Base-by-base conservation (phyloP, 192 early-diverging fungal genomes). In the Backusella circina region DNA sequence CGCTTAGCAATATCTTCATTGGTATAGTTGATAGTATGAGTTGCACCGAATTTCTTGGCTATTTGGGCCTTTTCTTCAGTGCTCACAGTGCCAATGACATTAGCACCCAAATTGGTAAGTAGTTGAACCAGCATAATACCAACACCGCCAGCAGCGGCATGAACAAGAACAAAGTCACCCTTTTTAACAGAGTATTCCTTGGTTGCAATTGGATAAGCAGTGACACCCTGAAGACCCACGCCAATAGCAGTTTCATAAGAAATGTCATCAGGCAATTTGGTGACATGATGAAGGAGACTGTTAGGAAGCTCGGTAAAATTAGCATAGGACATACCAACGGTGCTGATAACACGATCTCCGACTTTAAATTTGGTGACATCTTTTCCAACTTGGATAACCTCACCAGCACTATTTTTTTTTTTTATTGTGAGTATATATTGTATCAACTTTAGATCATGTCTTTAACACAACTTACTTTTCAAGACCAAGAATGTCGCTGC, bases 111-210 rank as follows among this genome's bases (percentile, higher is more conserved):
- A 9, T 86, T 74, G 74, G 91, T 91, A 78, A 86, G 85, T 66
- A 97, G 64, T 80, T 97, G 96, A 31, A 91, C 87, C 33, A 97
- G 82, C 21, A 96, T 79, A 15, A 88, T 83, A 5, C 97, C 97
- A 32, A 93, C 92, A 37, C 96, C 97, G 12, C 97, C 96, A 16
- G 96, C 97, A 3, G 94, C 95, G 3, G 97, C 96, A 71, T 95
- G 92, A 33, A 98, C 87, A 35, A 98, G 82, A 65, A 98, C 89
- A 81, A 85, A 92, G 80, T 97, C 93, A 36, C 70, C 84, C 37
- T 84, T 83, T 78, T 92, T 83, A 38, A 97, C 94, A 31, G 77
- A 71, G 76, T 95, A 94, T 12, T 88, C 88, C 31, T 92, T 83
- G 2, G 85, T 86, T 6, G 91, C 88, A 76, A 97, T 84, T 3